A percentile compares a stretch with the other conserved stretches of the same genome.
These are phyloP conservation scores for Furcasterigmium sp. DNA, from an alignment of 2,329 filamentous ascomycete genomes.

Conservation along the genomic window DNA sequence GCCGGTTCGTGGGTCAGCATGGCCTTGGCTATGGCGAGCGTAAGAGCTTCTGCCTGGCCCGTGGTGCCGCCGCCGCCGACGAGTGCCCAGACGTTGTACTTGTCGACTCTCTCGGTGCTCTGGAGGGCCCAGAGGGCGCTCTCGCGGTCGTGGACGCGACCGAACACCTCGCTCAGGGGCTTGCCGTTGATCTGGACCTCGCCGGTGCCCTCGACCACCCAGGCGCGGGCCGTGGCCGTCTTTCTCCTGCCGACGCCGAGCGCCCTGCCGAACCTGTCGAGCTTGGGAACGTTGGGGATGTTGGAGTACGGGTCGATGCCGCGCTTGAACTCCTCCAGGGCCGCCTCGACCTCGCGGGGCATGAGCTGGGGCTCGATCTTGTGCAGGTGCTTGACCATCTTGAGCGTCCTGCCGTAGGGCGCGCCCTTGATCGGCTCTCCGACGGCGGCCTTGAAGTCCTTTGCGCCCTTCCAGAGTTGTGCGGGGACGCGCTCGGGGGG, in stretches of 20 bases:
- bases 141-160: conserved; percentile 86
- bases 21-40: conserved; percentile 82
- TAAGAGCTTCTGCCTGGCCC: conserved; percentile 92
- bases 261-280: conserved; percentile 76
- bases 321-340: conserved; percentile 67
- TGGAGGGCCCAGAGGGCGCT: conserved; percentile 90
- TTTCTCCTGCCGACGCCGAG: conserved; percentile 83
- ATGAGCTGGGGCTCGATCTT: conserved; percentile 75
- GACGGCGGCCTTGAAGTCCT: conserved; percentile 66
- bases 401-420: conserved; percentile 73
- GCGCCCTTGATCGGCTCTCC: conserved; percentile 70
- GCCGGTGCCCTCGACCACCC: conserved; percentile 87
- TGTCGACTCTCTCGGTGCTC: conserved; percentile 76
- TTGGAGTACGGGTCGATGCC: conserved; percentile 67
- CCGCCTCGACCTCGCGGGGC: conserved; percentile 61
- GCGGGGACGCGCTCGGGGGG: conserved; percentile 61
- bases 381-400: conserved; percentile 74
- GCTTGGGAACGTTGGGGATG: conserved; percentile 51
- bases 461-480: conserved; percentile 74
- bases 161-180: conserved; percentile 75
- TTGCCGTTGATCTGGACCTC: conserved; percentile 89
- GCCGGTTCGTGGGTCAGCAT: conserved; percentile 87
- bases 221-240: conserved; percentile 77
- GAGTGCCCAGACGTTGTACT: conserved; percentile 92
- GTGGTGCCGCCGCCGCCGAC: conserved; percentile 86